Base-by-base conservation (phyloP, 805 yeast species). In the Lipomyces orientalis region DNA sequence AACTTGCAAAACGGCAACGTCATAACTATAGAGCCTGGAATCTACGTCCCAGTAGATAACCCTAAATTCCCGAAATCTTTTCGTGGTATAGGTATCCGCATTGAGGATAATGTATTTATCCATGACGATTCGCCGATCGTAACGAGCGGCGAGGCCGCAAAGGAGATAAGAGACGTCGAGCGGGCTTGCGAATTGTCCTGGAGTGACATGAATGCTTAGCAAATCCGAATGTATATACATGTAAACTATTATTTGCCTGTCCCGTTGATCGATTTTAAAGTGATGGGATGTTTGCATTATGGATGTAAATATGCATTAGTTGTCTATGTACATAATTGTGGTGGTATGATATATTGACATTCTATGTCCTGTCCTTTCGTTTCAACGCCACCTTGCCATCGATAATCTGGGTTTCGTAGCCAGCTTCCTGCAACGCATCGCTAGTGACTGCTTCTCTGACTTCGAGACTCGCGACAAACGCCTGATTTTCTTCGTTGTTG, bases 1-100 rank as follows among this genome's bases (percentile, higher is more conserved):
- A 80, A 80, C 39, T 76, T 95, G 58, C 79, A 79, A 58, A 81
- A 82, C 25, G 93, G 93, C 29, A 96, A 92, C 76, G 98, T 94
- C 3, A 82, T 95, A 59, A 95, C 99, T 1, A 87, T 96, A 31
- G 99, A 96, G 77, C 99, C 99, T 0, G 99, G 99, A 34, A 84
- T 95, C 35, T 95, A 95, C 76, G 85, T 96, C 55, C 98, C 99
- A 0, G 82, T 85, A 71, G 82, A 82, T 72, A 87, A 85, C 64
- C 72, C 76, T 33, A 82, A 81, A 66, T 94, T 88, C 84, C 98
- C 99, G 29, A 82, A 85, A 69, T 87, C 87, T 73, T 94, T 86
- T 80, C 88, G 91, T 75, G 93, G 93, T 37, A 89, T 95, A 61
- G 99, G 98, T 1, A 90, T 95, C 33, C 87, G 99, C 74, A 90